Percentiles rank a stretch among this genome's conserved stretches.
Evolutionary conservation across 495 filamentous ascomycete genomes (phyloP).

Genomic region (Penicillium robsamsonii): DNA sequence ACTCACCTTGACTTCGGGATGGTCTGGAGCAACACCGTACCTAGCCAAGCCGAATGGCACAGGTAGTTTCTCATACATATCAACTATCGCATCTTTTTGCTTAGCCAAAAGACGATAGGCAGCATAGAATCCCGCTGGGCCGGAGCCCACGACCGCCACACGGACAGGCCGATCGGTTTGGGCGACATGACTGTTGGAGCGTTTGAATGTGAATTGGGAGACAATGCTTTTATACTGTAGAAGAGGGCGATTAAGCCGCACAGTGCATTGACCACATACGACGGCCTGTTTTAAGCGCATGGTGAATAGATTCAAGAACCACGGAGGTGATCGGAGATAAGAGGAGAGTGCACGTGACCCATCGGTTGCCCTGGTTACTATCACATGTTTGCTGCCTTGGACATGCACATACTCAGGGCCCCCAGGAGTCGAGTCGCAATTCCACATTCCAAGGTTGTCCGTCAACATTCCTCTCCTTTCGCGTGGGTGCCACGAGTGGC

Average conservation of each 20-base stretch:
- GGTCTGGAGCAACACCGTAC: conserved; percentile 94
- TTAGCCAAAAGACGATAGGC: conserved; percentile 78
- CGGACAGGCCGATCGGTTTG: conserved; percentile 58
- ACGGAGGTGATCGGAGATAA: conserved; percentile 11
- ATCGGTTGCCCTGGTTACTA: conserved; percentile 40
- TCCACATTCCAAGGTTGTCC: conserved; percentile 15
- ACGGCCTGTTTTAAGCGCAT: conserved; percentile 34
- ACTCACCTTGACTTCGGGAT: conserved; percentile 93
- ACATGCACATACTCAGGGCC: conserved; percentile 9
- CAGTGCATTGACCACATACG: conserved; percentile 38
- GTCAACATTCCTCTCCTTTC: conserved; percentile 34
- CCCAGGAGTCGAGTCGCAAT: conserved; percentile 28
- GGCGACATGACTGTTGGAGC: conserved; percentile 34
- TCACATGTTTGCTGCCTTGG: conserved; percentile 28
- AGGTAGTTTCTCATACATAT: conserved; percentile 95
- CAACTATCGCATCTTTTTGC: conserved; percentile 67
- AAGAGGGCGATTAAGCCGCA: conserved; percentile 16
- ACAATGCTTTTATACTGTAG: conserved; percentile 5
- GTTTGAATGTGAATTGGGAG: conserved; percentile 16
- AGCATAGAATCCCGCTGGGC: conserved; percentile 94
- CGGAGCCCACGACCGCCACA: conserved; percentile 89
- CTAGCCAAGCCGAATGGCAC: conserved; percentile 90
- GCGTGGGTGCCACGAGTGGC: conserved; percentile 37
- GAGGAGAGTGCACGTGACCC: conserved; percentile 30
- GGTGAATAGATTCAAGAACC: conserved; percentile 2